Percentiles rank a stretch among this genome's conserved stretches.
Evolutionary conservation across 2,329 filamentous ascomycete genomes (phyloP).

Genomic region (Penicillium sp.): DNA sequence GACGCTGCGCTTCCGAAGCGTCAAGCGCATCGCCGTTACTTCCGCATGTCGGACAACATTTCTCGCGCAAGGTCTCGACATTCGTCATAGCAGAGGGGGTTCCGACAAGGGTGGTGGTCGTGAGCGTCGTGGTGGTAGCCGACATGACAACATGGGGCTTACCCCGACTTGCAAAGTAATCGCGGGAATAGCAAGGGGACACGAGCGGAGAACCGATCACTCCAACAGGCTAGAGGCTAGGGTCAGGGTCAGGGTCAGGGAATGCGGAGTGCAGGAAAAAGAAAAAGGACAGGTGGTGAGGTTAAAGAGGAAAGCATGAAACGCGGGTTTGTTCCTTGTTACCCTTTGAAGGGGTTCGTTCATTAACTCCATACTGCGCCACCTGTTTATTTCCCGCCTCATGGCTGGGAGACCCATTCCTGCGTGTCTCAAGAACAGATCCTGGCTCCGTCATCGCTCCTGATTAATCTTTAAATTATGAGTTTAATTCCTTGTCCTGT

Average conservation of each 20-base stretch:
- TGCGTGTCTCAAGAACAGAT: conserved; percentile 14
- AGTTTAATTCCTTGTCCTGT: too few species aligned
- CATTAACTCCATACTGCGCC: conserved; percentile 25
- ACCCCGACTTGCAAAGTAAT: conserved; percentile 16
- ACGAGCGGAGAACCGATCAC: too few species aligned
- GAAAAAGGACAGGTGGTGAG: neutral
- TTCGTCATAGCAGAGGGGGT: conserved; percentile 33
- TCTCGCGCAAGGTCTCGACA: conserved; percentile 25
- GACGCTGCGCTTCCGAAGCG: conserved; percentile 40
- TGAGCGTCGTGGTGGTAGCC: conserved; percentile 27
- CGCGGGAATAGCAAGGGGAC: too few species aligned
- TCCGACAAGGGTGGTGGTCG: conserved; percentile 38
- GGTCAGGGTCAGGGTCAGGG: too few species aligned
- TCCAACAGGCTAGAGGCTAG: neutral
- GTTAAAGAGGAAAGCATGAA: conserved; percentile 6
- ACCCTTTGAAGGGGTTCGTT: conserved; percentile 21
- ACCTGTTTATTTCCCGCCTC: conserved; percentile 14
- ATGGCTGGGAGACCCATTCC: conserved; percentile 3
- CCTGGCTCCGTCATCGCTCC: neutral
- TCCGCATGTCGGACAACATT: conserved; percentile 46
- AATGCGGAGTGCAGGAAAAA: neutral
- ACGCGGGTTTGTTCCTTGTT: conserved; percentile 11
- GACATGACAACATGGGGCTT: conserved; percentile 35
- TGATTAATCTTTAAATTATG: neutral
- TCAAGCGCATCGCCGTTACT: conserved; percentile 33